Percentiles rank a stretch among this genome's conserved stretches.
Evolutionary conservation across 352 stramenopile species (phyloP).

Genomic region (Pythium sukuiense): DNA sequence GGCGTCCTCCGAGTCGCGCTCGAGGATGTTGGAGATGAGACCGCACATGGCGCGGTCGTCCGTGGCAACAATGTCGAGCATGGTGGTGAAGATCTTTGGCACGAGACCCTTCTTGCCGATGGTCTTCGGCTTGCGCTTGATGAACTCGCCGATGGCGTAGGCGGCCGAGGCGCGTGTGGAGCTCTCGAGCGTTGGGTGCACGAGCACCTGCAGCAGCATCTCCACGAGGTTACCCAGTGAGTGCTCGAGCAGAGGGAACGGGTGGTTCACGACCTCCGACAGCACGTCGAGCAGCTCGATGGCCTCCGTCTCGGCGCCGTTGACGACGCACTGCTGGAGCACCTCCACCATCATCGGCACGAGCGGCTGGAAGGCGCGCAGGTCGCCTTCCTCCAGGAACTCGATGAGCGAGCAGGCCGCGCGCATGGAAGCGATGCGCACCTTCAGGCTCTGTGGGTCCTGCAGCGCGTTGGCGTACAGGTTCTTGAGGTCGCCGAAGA

Average conservation of each 20-base stretch:
- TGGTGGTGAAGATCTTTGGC: slow-evolving; percentile 82
- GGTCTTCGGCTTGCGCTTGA: slow-evolving; percentile 90
- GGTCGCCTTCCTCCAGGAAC: slow-evolving; percentile 77
- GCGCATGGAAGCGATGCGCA: slow-evolving; percentile 81
- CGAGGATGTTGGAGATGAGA: slow-evolving; percentile 80
- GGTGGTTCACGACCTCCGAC: slow-evolving; percentile 81
- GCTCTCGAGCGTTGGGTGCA: slow-evolving; percentile 73
- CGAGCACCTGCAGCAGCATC: slow-evolving; percentile 79
- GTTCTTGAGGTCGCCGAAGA: slow-evolving; percentile 81
- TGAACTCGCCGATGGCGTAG: slow-evolving; percentile 82
- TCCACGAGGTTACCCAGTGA: slow-evolving; percentile 80
- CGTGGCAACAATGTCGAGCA: slow-evolving; percentile 79
- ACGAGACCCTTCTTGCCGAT: slow-evolving; percentile 84
- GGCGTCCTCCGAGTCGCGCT: slow-evolving; percentile 55
- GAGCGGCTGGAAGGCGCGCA: slow-evolving; percentile 69
- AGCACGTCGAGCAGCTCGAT: slow-evolving; percentile 88
- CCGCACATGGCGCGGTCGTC: slow-evolving; percentile 82
- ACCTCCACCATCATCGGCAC: slow-evolving; percentile 86
- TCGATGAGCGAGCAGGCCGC: slow-evolving; percentile 77
- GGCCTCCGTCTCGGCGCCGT: slow-evolving; percentile 73
- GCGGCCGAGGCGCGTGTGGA: slow-evolving; percentile 79
- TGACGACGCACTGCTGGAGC: slow-evolving; percentile 81
- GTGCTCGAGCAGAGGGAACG: slow-evolving; percentile 84
- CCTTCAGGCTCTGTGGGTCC: slow-evolving; percentile 79
- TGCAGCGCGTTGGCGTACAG: slow-evolving; percentile 72